A percentile compares a stretch with the other conserved stretches of the same genome.
phyloP scores from a whole-genome alignment of 1,284 basidiomycete genomes.

The Sanguinoderma infundibulare region DNA sequence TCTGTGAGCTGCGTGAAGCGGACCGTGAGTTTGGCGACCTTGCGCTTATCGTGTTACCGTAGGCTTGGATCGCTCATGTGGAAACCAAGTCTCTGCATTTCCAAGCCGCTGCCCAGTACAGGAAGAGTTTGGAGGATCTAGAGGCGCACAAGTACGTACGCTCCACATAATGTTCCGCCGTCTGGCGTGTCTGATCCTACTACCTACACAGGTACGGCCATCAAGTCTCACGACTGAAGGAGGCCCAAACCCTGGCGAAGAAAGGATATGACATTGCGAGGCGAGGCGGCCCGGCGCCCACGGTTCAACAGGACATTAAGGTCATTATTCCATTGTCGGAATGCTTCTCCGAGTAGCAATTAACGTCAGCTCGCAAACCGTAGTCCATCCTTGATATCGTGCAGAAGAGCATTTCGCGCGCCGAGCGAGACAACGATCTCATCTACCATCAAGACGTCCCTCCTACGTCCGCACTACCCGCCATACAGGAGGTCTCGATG shows the following conservation, averaged over 20 bases:
- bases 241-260: constrained; percentile 74
- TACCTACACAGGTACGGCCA: constrained; percentile 71
- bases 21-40: not conserved
- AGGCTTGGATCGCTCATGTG: constrained; percentile 87
- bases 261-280: constrained; percentile 76
- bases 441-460: constrained; percentile 95
- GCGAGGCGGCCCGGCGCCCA: constrained; percentile 59
- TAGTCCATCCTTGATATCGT: constrained; percentile 73
- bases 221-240: constrained; percentile 77
- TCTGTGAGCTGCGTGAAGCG: constrained; percentile 43
- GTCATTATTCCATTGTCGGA: constrained; percentile 42
- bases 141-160: constrained; percentile 70
- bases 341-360: not conserved
- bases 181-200: not conserved
- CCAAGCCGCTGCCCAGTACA: constrained; percentile 86
- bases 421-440: constrained; percentile 92
- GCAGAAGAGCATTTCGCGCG: constrained; percentile 71
- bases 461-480: constrained; percentile 67
- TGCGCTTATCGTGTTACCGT: not conserved
- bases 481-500: constrained; percentile 72
- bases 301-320: constrained; percentile 80
- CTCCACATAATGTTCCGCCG: not conserved
- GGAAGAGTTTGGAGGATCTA: constrained; percentile 91
- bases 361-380: not conserved
- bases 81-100: constrained; percentile 89